phyloP scores from a whole-genome alignment of 1,284 basidiomycete genomes.

The Sanguinoderma infundibulare region DNA sequence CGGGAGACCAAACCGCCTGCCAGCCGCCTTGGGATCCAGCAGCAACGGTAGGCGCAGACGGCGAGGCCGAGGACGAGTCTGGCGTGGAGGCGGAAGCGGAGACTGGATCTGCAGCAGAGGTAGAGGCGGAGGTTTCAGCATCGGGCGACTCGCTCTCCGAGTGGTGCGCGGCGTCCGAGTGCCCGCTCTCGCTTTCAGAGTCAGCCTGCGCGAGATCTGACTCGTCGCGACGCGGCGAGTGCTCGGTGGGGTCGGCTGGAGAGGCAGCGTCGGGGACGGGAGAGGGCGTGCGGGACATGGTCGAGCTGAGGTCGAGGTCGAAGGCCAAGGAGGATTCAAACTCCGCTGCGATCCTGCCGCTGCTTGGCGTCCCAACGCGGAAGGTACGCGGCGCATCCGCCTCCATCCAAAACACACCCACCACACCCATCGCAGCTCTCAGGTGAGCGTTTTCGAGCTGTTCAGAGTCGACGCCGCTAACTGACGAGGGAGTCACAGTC shows the following conservation, averaged over 20 bases:
- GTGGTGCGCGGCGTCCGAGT: conserved; percentile 10
- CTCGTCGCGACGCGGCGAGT: conserved; percentile 2
- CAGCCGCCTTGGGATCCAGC: conserved; percentile 57
- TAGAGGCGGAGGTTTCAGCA: conserved; percentile 9
- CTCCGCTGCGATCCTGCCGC: conserved; percentile 9
- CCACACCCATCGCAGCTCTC: neutral
- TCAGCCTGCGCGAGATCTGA: conserved; percentile 1
- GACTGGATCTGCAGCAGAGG: conserved; percentile 6
- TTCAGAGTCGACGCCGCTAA: neutral
- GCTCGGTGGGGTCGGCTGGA: conserved; percentile 8
- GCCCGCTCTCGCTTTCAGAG: conserved; percentile 4
- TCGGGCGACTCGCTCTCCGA: conserved; percentile 6
- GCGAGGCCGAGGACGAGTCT: conserved; percentile 10
- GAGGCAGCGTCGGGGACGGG: conserved; percentile 19
- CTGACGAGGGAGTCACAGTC: neutral
- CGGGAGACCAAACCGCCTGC: conserved; percentile 87
- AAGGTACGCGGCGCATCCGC: conserved; percentile 2
- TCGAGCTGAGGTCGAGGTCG: conserved; percentile 19
- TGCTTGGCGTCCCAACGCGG: conserved; percentile 8
- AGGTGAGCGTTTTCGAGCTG: neutral
- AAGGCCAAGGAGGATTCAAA: conserved; percentile 22
- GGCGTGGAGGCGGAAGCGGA: conserved; percentile 16
- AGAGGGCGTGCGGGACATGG: conserved; percentile 26
- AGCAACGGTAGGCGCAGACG: conserved; percentile 2
- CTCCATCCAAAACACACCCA: neutral